phyloP scores from a whole-genome alignment of 2,329 filamentous ascomycete species.

The Cordyceps tenuipes region DNA sequence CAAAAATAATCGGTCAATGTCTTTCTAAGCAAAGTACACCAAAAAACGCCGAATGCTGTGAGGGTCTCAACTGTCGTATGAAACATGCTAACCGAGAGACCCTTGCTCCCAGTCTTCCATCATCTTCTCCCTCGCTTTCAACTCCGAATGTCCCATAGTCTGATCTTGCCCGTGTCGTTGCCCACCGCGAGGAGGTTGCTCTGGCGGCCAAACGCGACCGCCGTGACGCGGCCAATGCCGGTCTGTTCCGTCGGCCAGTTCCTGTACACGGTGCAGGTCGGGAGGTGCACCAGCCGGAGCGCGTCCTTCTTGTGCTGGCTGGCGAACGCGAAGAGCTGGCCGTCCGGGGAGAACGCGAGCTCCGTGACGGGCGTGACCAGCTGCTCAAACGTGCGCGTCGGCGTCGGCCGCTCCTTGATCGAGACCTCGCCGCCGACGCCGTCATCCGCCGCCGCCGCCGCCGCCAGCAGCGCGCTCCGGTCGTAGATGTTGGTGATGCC shows the following conservation, averaged over 20 bases:
- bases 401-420: conserved; percentile 61
- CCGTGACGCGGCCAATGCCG: conserved; percentile 73
- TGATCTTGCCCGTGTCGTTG: conserved; percentile 81
- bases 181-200: conserved; percentile 72
- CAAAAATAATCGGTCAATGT: neutral
- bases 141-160: conserved; percentile 78
- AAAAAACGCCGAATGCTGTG: conserved; percentile 10
- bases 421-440: conserved; percentile 25
- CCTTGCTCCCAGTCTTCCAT: neutral
- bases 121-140: conserved; percentile 26
- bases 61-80: conserved; percentile 1
- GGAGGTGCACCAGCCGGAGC: conserved; percentile 77
- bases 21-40: conserved; percentile 1
- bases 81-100: neutral
- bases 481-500: conserved; percentile 95
- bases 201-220: conserved; percentile 57
- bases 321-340: conserved; percentile 79
- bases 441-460: conserved; percentile 14
- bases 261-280: conserved; percentile 85
- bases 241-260: conserved; percentile 96
- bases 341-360: conserved; percentile 76
- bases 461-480: conserved; percentile 52
- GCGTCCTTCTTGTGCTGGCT: conserved; percentile 85
- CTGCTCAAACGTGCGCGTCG: conserved; percentile 69
- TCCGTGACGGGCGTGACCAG: conserved; percentile 78